Evolutionary conservation across 441 rosid species (phyloP).

Genomic region (Pelargonium exstipulatum): DNA sequence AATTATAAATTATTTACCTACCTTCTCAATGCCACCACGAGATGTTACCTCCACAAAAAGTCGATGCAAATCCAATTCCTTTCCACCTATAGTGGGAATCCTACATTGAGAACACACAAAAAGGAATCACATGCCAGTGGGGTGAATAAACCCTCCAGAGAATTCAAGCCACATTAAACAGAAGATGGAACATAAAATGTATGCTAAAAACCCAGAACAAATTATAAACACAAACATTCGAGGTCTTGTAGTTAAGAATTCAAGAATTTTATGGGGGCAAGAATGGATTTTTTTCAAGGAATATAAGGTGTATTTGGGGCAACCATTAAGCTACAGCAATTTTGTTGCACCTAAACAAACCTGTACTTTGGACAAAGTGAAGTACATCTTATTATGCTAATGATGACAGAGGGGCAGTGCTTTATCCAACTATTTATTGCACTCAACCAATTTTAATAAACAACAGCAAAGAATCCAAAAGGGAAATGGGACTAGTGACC

Average conservation of each 20-base stretch:
- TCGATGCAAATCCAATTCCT: conserved; percentile 76
- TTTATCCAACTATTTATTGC: conserved; percentile 1
- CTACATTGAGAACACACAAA: conserved; percentile 32
- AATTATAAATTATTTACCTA: conserved; percentile 16
- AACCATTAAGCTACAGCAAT: neutral
- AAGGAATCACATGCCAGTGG: conserved; percentile 5
- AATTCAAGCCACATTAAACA: neutral
- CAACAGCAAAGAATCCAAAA: neutral
- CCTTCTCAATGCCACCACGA: conserved; percentile 94
- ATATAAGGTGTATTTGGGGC: neutral
- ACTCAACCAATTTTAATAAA: neutral
- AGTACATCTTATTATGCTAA: neutral
- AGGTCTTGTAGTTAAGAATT: neutral
- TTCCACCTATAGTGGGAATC: conserved; percentile 91
- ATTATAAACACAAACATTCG: neutral
- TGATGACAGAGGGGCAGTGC: neutral
- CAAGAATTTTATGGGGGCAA: too few species aligned
- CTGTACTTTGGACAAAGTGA: neutral
- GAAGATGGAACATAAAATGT: neutral
- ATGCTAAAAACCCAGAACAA: neutral
- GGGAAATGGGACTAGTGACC: neutral
- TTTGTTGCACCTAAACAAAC: neutral
- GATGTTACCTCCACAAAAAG: conserved; percentile 90
- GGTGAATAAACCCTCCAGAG: neutral
- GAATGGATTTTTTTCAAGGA: too few species aligned